A percentile compares a stretch with the other conserved stretches of the same genome.
Conservation (phyloP, 1,284 basidiomycete genomes). For the Ceratobasidium sp. region DNA sequence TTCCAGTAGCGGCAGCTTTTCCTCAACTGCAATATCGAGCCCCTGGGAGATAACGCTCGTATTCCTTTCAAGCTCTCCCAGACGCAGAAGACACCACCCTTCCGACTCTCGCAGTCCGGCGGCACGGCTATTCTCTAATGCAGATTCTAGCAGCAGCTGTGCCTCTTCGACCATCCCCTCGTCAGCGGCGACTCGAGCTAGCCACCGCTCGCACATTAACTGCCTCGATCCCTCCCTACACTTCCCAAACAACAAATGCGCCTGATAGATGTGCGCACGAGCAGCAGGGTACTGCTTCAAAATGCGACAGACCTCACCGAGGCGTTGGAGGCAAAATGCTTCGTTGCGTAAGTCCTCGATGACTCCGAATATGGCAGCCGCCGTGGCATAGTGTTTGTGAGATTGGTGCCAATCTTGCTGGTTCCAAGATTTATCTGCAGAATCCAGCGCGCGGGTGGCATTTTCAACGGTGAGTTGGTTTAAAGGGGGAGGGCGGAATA, state of each 20-base stretch:
- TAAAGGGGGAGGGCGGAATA: not conserved
- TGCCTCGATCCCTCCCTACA: conserved; percentile 26
- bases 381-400: conserved; percentile 30
- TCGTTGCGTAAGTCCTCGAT: conserved; percentile 21
- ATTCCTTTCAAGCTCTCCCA: conserved; percentile 13
- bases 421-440: conserved; percentile 23
- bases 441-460: conserved; percentile 3
- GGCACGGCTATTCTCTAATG: conserved; percentile 31
- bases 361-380: conserved; percentile 16
- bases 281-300: conserved; percentile 11
- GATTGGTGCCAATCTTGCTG: conserved; percentile 19
- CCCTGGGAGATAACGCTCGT: conserved; percentile 5
- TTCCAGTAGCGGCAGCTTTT: conserved; percentile 13
- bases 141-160: conserved; percentile 4
- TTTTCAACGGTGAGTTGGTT: conserved; percentile 13
- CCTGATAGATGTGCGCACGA: conserved; percentile 29
- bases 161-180: conserved; percentile 21
- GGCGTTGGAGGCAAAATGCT: conserved; percentile 31
- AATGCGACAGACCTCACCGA: conserved; percentile 24
- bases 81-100: conserved; percentile 36
- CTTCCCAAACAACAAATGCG: conserved; percentile 28
- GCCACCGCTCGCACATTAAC: conserved; percentile 39
- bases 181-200: conserved; percentile 23
- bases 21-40: conserved; percentile 23
- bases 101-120: conserved; percentile 31